These are phyloP conservation scores for Pseudogymnoascus sp. DNA, from an alignment of 2,329 filamentous ascomycete species.

Conservation along the genomic window DNA sequence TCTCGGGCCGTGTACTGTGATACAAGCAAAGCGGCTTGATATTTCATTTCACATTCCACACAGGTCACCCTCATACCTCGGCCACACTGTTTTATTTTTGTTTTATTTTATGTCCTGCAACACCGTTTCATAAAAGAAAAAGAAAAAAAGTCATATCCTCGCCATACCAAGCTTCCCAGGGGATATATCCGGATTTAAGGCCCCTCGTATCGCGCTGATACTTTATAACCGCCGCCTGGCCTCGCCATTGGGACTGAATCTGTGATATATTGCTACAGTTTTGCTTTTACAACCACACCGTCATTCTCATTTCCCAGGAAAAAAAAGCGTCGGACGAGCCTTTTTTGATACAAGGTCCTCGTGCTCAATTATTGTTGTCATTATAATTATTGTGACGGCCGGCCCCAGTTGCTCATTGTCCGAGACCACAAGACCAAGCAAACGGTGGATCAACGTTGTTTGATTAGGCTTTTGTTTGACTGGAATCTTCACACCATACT, in stretches of 20 bases:
- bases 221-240: background rate
- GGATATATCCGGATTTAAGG: background rate
- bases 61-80: conserved; percentile 1
- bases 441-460: conserved; percentile 6
- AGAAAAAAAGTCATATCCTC: background rate
- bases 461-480: conserved; percentile 1
- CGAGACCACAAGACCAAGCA: conserved; percentile 3
- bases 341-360: background rate
- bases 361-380: background rate
- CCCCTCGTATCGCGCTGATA: background rate
- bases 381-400: conserved; percentile 3
- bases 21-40: conserved; percentile 3
- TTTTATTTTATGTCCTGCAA: conserved; percentile 1
- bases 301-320: background rate
- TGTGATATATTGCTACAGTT: conserved; percentile 1
- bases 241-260: background rate
- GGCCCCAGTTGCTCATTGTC: background rate
- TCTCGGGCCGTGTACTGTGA: conserved; percentile 1
- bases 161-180: background rate
- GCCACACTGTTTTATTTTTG: conserved; percentile 2
- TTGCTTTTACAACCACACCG: background rate
- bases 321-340: background rate
- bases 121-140: background rate
- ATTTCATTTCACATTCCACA: conserved; percentile 3
- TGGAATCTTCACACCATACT: background rate